Evolutionary conservation across 2,329 filamentous ascomycete genomes (phyloP).

Genomic region (Xylaria hypoxylon): DNA sequence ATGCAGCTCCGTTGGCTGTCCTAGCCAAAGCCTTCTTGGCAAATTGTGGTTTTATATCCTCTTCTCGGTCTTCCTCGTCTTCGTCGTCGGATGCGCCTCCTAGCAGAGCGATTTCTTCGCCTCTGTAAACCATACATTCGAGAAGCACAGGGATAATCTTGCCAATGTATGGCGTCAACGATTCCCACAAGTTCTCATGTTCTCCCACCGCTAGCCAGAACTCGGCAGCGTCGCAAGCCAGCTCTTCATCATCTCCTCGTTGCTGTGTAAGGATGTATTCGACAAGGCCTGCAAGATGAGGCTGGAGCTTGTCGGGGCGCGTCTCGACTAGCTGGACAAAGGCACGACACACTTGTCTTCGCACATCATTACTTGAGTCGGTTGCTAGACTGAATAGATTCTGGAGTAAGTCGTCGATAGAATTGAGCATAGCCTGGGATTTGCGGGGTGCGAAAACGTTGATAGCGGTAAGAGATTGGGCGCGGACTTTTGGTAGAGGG

Average conservation of each 20-base stretch:
- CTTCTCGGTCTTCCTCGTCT: slow-evolving; percentile 86
- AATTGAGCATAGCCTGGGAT: slow-evolving; percentile 82
- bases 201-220: slow-evolving; percentile 97
- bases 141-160: slow-evolving; percentile 92
- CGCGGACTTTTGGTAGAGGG: slow-evolving; percentile 79
- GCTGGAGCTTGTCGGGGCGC: slow-evolving; percentile 87
- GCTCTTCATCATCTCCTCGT: slow-evolving; percentile 84
- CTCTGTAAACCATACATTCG: slow-evolving; percentile 95
- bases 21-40: slow-evolving; percentile 76
- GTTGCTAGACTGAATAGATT: slow-evolving; percentile 84
- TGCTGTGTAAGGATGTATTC: slow-evolving; percentile 95
- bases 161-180: slow-evolving; percentile 79
- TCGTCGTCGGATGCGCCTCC: slow-evolving; percentile 90
- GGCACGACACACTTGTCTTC: slow-evolving; percentile 90
- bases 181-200: slow-evolving; percentile 81
- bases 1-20: slow-evolving; percentile 65
- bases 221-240: slow-evolving; percentile 94
- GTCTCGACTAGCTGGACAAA: slow-evolving; percentile 94
- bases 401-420: slow-evolving; percentile 83
- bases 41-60: slow-evolving; percentile 94
- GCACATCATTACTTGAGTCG: slow-evolving; percentile 83
- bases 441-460: slow-evolving; percentile 92
- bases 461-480: slow-evolving; percentile 83
- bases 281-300: slow-evolving; percentile 87
- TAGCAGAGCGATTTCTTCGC: slow-evolving; percentile 88